These are phyloP conservation scores for Diplodia sapinea DNA, from an alignment of 2,329 filamentous ascomycete genomes.

Conservation along the genomic window DNA sequence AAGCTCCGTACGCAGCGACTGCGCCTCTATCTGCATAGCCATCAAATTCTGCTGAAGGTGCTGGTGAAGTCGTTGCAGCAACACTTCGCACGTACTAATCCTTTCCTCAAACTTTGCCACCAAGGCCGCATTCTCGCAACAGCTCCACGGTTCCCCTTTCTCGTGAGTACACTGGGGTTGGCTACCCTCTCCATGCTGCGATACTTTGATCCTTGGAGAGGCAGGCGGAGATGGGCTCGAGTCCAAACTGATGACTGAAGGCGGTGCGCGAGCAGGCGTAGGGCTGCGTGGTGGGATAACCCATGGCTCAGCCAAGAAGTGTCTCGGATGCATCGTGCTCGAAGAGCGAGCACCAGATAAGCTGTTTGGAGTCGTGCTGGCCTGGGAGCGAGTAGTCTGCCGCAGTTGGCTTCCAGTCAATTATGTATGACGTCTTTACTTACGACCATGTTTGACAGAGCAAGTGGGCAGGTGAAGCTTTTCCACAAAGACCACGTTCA, in stretches of 20 bases:
- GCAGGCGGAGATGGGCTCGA: background rate
- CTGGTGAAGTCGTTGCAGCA: background rate
- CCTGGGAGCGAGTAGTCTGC: background rate
- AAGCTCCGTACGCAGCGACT: conserved; percentile 1
- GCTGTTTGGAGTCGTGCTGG: background rate
- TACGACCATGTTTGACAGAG: background rate
- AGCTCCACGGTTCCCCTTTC: background rate
- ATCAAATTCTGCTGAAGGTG: background rate
- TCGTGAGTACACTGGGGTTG: background rate
- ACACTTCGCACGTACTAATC: background rate
- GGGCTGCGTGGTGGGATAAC: background rate
- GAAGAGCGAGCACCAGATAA: background rate
- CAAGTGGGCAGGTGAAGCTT: background rate
- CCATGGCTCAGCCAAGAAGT: background rate
- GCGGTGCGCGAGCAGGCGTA: background rate
- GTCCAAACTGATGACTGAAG: background rate
- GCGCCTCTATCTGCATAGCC: background rate
- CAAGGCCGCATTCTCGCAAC: background rate
- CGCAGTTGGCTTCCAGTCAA: background rate
- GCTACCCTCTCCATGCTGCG: background rate
- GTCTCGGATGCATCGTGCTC: background rate
- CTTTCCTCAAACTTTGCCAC: background rate
- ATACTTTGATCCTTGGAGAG: background rate
- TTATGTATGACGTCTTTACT: background rate
- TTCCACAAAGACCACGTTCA: background rate